Conservation (phyloP, 345 rosid species). For the Lagerstroemia speciosa region DNA sequence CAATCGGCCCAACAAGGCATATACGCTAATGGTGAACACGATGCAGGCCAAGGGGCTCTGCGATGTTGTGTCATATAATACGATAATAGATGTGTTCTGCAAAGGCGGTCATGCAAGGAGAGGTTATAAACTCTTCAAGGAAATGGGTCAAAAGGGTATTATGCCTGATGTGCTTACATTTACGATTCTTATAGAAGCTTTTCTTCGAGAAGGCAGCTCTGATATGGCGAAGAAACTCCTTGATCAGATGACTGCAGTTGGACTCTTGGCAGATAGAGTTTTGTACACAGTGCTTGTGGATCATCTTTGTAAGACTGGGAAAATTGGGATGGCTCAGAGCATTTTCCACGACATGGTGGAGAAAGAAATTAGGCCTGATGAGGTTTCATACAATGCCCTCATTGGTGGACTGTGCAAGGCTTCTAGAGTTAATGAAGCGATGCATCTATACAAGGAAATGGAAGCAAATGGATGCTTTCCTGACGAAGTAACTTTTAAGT, state of each 20-base stretch:
- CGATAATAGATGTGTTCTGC: slow-evolving; percentile 58
- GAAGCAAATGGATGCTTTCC: slow-evolving; percentile 50
- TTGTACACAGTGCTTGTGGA: slow-evolving; percentile 76
- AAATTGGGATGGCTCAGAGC: slow-evolving; percentile 49
- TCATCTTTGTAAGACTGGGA: slow-evolving; percentile 67
- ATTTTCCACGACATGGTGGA: slow-evolving; percentile 67
- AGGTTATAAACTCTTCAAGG: slow-evolving; percentile 61
- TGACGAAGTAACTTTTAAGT: slow-evolving; percentile 72
- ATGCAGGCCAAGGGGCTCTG: slow-evolving; percentile 62
- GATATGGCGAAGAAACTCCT: slow-evolving; percentile 55
- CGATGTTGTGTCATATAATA: slow-evolving; percentile 80
- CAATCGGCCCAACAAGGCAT: slow-evolving; percentile 41
- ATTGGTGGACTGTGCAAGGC: slow-evolving; percentile 71
- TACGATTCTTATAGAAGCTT: slow-evolving; percentile 63
- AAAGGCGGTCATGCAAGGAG: slow-evolving; percentile 27
- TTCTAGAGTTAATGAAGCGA: slow-evolving; percentile 48
- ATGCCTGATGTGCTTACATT: slow-evolving; percentile 61
- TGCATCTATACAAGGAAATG: slow-evolving; percentile 67
- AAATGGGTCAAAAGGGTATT: slow-evolving; percentile 59
- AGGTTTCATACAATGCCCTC: slow-evolving; percentile 67
- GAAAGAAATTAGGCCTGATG: slow-evolving; percentile 66
- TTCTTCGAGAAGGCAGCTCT: slow-evolving; percentile 54
- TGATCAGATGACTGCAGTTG: slow-evolving; percentile 54
- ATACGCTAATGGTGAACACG: slow-evolving; percentile 42
- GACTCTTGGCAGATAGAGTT: slow-evolving; percentile 56